These are phyloP conservation scores for Dendrocalamus latiflorus DNA, from an alignment of 202 grass and related monocot species.

Conservation along the genomic window DNA sequence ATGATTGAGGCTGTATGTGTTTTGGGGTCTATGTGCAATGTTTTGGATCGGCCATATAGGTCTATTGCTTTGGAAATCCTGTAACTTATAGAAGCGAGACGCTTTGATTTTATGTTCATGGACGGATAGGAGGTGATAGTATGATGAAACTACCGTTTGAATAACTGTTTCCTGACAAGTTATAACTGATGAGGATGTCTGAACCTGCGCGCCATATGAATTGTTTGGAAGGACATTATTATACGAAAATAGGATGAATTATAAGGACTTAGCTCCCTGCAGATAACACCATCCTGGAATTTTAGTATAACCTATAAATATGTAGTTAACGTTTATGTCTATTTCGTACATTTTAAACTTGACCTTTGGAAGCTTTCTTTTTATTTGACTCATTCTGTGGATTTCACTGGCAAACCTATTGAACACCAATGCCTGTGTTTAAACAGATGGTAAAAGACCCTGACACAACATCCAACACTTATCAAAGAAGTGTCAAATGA, in stretches of 20 bases:
- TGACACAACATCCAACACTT: neutral
- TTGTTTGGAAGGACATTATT: neutral
- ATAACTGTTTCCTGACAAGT: neutral
- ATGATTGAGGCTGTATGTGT: neutral
- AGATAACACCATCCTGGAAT: neutral
- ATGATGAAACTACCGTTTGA: neutral
- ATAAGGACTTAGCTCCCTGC: neutral
- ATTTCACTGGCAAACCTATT: neutral
- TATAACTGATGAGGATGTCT: neutral
- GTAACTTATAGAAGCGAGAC: neutral
- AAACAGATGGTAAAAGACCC: neutral
- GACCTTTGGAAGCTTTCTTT: neutral
- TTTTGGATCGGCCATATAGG: too few species aligned
- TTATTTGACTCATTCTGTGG: neutral
- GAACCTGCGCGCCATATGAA: neutral
- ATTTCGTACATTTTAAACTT: neutral
- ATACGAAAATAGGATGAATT: neutral
- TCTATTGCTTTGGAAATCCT: constrained; percentile 3
- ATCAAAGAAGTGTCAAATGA: neutral
- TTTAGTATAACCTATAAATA: neutral
- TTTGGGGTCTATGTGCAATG: too few species aligned
- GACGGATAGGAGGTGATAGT: neutral
- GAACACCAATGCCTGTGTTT: neutral
- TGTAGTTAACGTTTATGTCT: neutral
- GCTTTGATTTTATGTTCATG: neutral